Conservation (phyloP, 163 green algal species). For the Scenedesmus sp. region DNA sequence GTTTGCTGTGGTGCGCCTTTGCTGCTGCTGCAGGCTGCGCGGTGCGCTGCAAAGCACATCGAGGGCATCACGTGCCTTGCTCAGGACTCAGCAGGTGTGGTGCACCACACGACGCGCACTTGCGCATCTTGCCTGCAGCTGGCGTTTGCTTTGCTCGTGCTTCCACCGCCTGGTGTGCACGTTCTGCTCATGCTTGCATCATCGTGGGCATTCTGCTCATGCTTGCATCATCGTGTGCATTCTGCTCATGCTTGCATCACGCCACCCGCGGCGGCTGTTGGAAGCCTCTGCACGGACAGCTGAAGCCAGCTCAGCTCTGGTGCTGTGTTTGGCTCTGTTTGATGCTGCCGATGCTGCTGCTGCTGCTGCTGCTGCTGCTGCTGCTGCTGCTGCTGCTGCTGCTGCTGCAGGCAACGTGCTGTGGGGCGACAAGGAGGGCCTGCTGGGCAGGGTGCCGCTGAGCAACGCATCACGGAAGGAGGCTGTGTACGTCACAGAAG, state of each 20-base stretch:
- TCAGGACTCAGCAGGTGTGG: neutral
- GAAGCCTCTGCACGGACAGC: no score
- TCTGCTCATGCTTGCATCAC: no score
- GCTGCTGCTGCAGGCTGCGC: neutral
- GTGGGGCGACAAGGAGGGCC: neutral
- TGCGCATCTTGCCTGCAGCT: neutral
- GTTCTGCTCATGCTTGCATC: no score
- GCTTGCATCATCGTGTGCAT: no score
- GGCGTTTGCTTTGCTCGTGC: no score
- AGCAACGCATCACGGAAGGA: neutral
- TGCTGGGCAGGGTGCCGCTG: neutral
- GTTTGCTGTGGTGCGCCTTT: neutral
- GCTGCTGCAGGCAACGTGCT: slow-evolving; percentile 7
- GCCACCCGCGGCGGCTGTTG: no score
- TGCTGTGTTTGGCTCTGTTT: no score
- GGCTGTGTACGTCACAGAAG: neutral
- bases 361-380: neutral
- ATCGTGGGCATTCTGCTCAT: no score
- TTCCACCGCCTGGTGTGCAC: no score
- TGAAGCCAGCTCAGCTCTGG: no score
- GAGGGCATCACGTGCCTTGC: slow-evolving; percentile 1
- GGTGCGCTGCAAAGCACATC: neutral
- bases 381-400: no score
- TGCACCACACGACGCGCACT: neutral
- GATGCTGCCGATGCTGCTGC: no score